Conservation (phyloP, 192 early-diverging fungal species). For the Backusella morwellensis region DNA sequence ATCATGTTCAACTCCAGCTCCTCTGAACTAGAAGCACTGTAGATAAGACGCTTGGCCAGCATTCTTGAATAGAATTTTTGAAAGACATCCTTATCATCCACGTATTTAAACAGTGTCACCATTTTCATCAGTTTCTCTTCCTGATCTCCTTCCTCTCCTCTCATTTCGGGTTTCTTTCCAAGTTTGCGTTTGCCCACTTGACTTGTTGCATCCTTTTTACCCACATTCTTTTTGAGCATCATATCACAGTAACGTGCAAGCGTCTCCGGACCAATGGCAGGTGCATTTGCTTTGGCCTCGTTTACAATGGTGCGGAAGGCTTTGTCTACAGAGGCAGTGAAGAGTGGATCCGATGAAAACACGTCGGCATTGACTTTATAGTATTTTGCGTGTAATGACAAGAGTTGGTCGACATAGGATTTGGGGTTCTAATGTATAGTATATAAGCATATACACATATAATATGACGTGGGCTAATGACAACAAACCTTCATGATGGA, state of each 20-base stretch:
- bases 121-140: slow-evolving; percentile 46
- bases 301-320: slow-evolving; percentile 76
- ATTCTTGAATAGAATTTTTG: slow-evolving; percentile 88
- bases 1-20: slow-evolving; percentile 85
- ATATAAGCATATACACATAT: not conserved
- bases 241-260: slow-evolving; percentile 80
- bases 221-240: slow-evolving; percentile 61
- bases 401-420: slow-evolving; percentile 65
- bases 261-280: slow-evolving; percentile 67
- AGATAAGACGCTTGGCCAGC: slow-evolving; percentile 82
- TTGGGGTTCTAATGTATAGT: slow-evolving; percentile 59
- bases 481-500: not conserved
- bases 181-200: slow-evolving; percentile 60
- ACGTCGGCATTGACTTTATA: slow-evolving; percentile 52
- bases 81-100: slow-evolving; percentile 90
- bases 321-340: slow-evolving; percentile 80
- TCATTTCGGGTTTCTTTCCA: slow-evolving; percentile 37
- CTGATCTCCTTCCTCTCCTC: slow-evolving; percentile 49
- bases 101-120: slow-evolving; percentile 70
- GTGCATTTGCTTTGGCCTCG: slow-evolving; percentile 41
- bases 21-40: slow-evolving; percentile 65
- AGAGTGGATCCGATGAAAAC: slow-evolving; percentile 66
- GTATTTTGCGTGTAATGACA: slow-evolving; percentile 65
- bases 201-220: slow-evolving; percentile 20
- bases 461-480: not conserved